These are phyloP conservation scores for Coemansia sp. DNA, from an alignment of 192 early-diverging fungal genomes.

Conservation along the genomic window DNA sequence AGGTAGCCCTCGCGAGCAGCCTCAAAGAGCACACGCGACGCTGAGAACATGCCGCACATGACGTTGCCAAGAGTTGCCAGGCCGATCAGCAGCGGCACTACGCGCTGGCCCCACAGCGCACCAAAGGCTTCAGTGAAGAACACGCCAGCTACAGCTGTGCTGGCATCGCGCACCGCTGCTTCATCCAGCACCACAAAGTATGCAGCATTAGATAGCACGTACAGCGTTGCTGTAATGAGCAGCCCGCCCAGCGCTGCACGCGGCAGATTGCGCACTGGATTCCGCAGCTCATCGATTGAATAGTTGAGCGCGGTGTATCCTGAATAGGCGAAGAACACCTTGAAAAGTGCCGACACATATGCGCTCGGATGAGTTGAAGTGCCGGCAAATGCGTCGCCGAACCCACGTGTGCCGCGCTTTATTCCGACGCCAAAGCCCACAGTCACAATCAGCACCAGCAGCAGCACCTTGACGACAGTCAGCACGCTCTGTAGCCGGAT, in stretches of 20 bases:
- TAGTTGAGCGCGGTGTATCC: slow-evolving; percentile 64
- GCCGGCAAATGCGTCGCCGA: slow-evolving; percentile 21
- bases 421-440: slow-evolving; percentile 22
- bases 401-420: slow-evolving; percentile 2
- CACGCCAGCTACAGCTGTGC: slow-evolving; percentile 51
- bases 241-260: slow-evolving; percentile 57
- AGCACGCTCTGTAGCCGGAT: slow-evolving; percentile 39
- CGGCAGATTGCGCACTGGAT: slow-evolving; percentile 61
- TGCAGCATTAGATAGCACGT: slow-evolving; percentile 58
- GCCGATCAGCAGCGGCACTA: slow-evolving; percentile 54
- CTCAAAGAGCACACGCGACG: slow-evolving; percentile 55
- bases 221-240: slow-evolving; percentile 53
- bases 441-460: slow-evolving; percentile 44
- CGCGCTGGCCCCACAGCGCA: slow-evolving; percentile 41
- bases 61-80: slow-evolving; percentile 53
- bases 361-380: slow-evolving; percentile 29
- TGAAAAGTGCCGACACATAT: slow-evolving; percentile 50
- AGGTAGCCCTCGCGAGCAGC: slow-evolving; percentile 57
- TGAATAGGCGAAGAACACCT: slow-evolving; percentile 59
- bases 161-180: slow-evolving; percentile 26
- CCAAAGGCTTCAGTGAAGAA: slow-evolving; percentile 55
- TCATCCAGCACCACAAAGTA: slow-evolving; percentile 55
- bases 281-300: slow-evolving; percentile 59
- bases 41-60: slow-evolving; percentile 44
- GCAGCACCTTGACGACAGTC: slow-evolving; percentile 49